Evolutionary conservation across 225 moss, liverwort and hornwort species (phyloP).

Genomic region (Anthoceros angustus): DNA sequence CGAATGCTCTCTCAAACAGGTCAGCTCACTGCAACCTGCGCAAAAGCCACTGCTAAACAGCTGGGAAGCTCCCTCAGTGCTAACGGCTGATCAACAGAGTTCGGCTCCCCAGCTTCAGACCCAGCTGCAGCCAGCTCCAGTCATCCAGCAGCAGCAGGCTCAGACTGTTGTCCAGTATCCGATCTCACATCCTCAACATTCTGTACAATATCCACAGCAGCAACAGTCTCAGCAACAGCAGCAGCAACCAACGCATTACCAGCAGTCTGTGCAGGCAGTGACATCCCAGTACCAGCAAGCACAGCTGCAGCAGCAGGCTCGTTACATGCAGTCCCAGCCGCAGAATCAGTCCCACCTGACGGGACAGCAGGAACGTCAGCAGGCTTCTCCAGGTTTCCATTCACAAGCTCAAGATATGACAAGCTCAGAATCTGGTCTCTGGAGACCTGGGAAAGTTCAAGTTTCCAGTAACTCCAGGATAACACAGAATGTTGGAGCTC

Average conservation of each 20-base stretch:
- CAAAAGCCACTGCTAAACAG: constrained; percentile 11
- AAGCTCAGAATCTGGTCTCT: constrained; percentile 17
- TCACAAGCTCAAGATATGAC: constrained; percentile 15
- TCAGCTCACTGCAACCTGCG: constrained; percentile 12
- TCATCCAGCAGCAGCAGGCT: constrained; percentile 15
- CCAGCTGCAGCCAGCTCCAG: constrained; percentile 28
- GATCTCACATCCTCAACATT: background rate
- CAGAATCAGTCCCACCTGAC: constrained; percentile 3
- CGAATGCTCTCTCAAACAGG: background rate
- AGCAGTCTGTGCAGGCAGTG: constrained; percentile 23
- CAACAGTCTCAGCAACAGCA: background rate
- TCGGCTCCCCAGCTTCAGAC: constrained; percentile 20
- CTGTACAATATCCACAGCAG: background rate
- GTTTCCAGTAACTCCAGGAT: constrained; percentile 81
- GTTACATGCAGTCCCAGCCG: background rate
- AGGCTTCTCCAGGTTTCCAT: constrained; percentile 17
- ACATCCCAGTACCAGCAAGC: constrained; percentile 20
- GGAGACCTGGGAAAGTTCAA: constrained; percentile 46
- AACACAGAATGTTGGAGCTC: constrained; percentile 29
- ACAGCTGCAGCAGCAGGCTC: background rate
- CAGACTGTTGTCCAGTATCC: background rate
- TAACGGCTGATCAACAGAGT: background rate
- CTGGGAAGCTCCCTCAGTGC: constrained; percentile 31
- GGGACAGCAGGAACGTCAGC: background rate
- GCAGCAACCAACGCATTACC: constrained; percentile 10